Evolutionary conservation across 306 rosid species (phyloP).

Genomic region (Carpinus viminea): DNA sequence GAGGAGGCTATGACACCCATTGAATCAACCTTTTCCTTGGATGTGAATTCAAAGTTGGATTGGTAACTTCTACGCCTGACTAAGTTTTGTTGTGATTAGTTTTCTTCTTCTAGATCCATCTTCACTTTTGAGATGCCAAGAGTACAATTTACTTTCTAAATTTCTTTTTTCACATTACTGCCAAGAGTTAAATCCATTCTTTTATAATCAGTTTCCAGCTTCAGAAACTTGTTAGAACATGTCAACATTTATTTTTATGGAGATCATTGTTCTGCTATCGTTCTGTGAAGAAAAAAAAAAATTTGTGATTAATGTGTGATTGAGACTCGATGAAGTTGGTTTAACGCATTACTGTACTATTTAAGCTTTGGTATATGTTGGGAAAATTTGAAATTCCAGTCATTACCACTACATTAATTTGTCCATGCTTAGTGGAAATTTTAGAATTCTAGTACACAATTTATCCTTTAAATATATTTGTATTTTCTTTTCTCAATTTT

Average conservation of each 20-base stretch:
- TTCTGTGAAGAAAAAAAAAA: neutral
- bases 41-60: conserved; percentile 89
- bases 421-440: conserved; percentile 9
- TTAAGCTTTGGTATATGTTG: neutral
- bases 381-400: neutral
- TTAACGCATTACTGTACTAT: neutral
- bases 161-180: neutral
- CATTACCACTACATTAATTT: neutral
- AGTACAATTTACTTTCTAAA: neutral
- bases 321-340: neutral
- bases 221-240: neutral
- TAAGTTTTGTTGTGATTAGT: neutral
- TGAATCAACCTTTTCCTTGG: conserved; percentile 91
- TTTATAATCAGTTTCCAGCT: neutral
- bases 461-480: neutral
- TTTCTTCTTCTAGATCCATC: neutral
- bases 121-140: neutral
- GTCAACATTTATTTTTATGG: neutral
- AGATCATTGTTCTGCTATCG: neutral
- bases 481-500: neutral
- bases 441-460: neutral
- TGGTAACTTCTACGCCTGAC: conserved; percentile 55
- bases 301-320: neutral
- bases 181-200: neutral
- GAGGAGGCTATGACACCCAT: conserved; percentile 98